Evolutionary conservation across 2,329 filamentous ascomycete species (phyloP), one percentile per base, ranked within the genome.

Genomic region (Botrytis hyacinthi): DNA sequence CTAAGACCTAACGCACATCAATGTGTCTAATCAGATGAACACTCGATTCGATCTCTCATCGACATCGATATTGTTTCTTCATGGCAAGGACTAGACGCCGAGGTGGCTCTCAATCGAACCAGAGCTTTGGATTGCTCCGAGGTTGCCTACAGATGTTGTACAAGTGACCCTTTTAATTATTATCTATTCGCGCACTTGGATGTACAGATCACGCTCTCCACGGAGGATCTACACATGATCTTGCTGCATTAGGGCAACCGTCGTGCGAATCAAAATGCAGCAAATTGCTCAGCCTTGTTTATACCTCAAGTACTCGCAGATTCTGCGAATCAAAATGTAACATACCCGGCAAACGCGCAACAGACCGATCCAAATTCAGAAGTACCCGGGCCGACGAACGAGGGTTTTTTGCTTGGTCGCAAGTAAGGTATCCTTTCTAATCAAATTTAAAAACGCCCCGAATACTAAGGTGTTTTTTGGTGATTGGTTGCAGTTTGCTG

Each of bases 271-370:
- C 22, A 57, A 54, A 40, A 12, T 40, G 5, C 7, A 22, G 3
- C 20, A 32, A 44, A 54, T 35, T 42, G 40, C 59, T 42, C 69
- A 71, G 44, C 59, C 44, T 40, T 40, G 44, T 63, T n/a, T n/a
- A n/a, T 29, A 32, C 44, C 44, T 26, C 46, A 29, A 48, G 62
- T 42, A 42, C 71, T 72, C 54, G 63, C 71, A 51, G 20, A 29
- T 22, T 51, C 20, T 69, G 42, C 71, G 71, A 69, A 69, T 73
- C 40, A 69, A 18, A 61, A 29, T 20, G 16, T 10, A 32, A 42
- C 37, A 26, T 48, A 20, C 65, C 46, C 26, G 32, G 65, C 32
- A 54, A 40, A 46, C 6, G 22, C 22, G 35, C 32, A 9, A 40
- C 22, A 59, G 46, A 60, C 61, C 40, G 32, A 69, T 14, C 62